These are phyloP conservation scores for Candida wancherniae DNA, from an alignment of 805 yeast genomes.

Conservation along the genomic window DNA sequence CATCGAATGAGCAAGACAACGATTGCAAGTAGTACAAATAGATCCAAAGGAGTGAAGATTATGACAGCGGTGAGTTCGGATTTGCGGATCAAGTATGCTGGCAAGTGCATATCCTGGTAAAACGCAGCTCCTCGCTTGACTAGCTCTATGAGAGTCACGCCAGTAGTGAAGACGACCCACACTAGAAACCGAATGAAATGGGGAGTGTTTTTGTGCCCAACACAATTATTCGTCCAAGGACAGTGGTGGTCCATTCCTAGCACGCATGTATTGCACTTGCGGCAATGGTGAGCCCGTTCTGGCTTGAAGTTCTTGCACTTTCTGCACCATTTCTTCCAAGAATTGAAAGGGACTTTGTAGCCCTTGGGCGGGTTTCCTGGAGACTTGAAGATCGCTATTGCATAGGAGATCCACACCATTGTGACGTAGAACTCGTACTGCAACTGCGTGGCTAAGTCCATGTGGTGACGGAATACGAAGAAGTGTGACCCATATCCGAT, in stretches of 20 bases:
- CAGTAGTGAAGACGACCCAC: slow-evolving; percentile 56
- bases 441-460: slow-evolving; percentile 36
- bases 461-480: slow-evolving; percentile 46
- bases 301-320: slow-evolving; percentile 76
- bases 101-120: slow-evolving; percentile 48
- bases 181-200: slow-evolving; percentile 73
- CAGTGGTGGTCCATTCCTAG: slow-evolving; percentile 89
- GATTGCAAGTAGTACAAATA: slow-evolving; percentile 60
- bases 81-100: slow-evolving; percentile 51
- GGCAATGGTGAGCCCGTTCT: slow-evolving; percentile 82
- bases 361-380: slow-evolving; percentile 67
- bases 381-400: slow-evolving; percentile 54
- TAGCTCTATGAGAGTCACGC: slow-evolving; percentile 42
- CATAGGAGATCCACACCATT: slow-evolving; percentile 72
- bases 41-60: slow-evolving; percentile 48
- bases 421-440: slow-evolving; percentile 44
- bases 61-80: slow-evolving; percentile 53
- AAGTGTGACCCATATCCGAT: slow-evolving; percentile 62
- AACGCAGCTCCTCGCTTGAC: slow-evolving; percentile 35
- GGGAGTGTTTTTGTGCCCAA: slow-evolving; percentile 73
- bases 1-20: slow-evolving; percentile 59
- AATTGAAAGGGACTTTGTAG: slow-evolving; percentile 39
- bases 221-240: slow-evolving; percentile 92
- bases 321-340: slow-evolving; percentile 66
- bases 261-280: slow-evolving; percentile 70